phyloP scores from a whole-genome alignment of 2,329 filamentous ascomycete genomes.

The Camillea tinctor region DNA sequence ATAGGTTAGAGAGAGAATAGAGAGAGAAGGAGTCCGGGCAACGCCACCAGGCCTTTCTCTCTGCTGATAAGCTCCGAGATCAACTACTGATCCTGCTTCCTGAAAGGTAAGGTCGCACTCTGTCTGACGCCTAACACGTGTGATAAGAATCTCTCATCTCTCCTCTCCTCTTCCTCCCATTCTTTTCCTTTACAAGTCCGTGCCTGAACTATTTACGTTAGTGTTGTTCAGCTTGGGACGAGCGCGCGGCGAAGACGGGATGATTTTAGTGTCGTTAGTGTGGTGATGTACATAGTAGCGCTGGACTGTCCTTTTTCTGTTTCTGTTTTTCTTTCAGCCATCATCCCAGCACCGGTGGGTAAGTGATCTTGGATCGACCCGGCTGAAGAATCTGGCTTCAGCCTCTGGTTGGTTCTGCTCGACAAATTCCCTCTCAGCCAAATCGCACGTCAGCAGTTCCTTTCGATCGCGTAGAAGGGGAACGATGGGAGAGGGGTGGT shows the following conservation, averaged over 20 bases:
- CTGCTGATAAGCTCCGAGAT: slow-evolving; percentile 12
- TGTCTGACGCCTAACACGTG: slow-evolving; percentile 14
- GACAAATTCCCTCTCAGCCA: neutral
- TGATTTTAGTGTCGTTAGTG: neutral
- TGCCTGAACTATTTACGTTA: slow-evolving; percentile 4
- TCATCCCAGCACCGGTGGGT: neutral
- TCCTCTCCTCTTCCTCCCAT: neutral
- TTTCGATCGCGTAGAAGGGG: neutral
- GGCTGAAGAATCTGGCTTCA: neutral
- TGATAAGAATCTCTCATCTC: slow-evolving; percentile 8
- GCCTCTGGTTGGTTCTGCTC: neutral
- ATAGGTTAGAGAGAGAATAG: too few relatives aligned
- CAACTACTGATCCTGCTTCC: slow-evolving; percentile 16
- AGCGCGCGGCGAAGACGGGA: neutral
- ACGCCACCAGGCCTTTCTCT: neutral
- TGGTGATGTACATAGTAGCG: neutral
- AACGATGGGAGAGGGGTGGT: neutral
- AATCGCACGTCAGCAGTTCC: neutral
- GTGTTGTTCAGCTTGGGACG: neutral
- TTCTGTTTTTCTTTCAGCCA: neutral
- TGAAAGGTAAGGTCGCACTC: slow-evolving; percentile 17
- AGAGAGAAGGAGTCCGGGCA: neutral
- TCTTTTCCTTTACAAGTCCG: slow-evolving; percentile 1
- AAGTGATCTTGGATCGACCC: neutral
- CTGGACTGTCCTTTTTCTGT: neutral